Conservation (phyloP, 148 eudicot species). For the Mesembryanthemum crystallinum region DNA sequence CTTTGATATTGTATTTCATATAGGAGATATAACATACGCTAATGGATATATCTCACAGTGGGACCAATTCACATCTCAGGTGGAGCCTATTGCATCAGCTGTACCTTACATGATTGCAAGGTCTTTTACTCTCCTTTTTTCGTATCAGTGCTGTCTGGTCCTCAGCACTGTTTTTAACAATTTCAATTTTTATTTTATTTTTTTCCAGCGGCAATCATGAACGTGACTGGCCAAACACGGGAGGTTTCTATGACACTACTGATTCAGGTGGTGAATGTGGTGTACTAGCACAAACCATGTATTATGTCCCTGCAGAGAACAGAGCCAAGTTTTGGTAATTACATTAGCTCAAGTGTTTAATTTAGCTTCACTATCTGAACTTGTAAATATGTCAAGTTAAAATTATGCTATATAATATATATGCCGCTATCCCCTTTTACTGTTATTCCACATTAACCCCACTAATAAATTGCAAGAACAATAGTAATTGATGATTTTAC, state of each 20-base stretch:
- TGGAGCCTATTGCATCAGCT: slow-evolving; percentile 77
- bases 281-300: slow-evolving; percentile 80
- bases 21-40: slow-evolving; percentile 78
- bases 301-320: slow-evolving; percentile 79
- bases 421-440: not conserved
- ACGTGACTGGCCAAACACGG: slow-evolving; percentile 75
- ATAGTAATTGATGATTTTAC: not conserved
- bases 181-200: not conserved
- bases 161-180: not conserved
- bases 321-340: slow-evolving; percentile 80
- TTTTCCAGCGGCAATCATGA: slow-evolving; percentile 79
- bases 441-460: not conserved
- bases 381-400: not conserved
- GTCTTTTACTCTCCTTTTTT: slow-evolving; percentile 28
- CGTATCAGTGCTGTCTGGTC: not conserved
- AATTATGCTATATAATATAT: not conserved
- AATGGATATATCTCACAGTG: slow-evolving; percentile 95
- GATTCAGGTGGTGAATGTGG: slow-evolving; percentile 98
- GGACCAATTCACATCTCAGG: slow-evolving; percentile 94
- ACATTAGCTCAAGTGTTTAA: not conserved
- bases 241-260: slow-evolving; percentile 57
- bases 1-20: slow-evolving; percentile 79
- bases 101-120: slow-evolving; percentile 90
- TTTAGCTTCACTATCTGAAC: not conserved
- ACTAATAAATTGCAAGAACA: not conserved